Conservation (phyloP, 208 protist species). For the Angomonas deanei region DNA sequence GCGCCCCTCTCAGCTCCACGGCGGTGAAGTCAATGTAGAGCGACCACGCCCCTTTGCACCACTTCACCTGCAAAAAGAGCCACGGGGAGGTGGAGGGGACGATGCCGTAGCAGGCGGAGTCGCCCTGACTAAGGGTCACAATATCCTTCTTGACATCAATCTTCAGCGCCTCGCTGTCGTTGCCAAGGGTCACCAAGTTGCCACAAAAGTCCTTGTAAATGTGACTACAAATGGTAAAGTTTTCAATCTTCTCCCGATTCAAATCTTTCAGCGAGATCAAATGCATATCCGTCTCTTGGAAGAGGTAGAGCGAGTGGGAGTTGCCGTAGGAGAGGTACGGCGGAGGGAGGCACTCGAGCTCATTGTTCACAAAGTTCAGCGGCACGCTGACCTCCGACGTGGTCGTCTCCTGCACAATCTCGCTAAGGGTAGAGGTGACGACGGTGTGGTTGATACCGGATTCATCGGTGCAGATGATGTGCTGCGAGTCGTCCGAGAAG, state of each 20-base stretch:
- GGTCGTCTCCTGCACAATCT: slow-evolving; percentile 25
- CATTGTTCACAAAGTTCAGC: slow-evolving; percentile 22
- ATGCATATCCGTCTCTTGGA: slow-evolving; percentile 10
- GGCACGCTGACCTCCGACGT: slow-evolving; percentile 39
- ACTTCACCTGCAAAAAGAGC: slow-evolving; percentile 60
- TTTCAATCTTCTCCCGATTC: slow-evolving; percentile 29
- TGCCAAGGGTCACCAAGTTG: slow-evolving; percentile 35
- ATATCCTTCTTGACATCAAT: slow-evolving; percentile 30
- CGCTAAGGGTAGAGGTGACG: slow-evolving; percentile 24
- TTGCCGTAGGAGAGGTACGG: slow-evolving; percentile 53
- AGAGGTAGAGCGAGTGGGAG: slow-evolving; percentile 22
- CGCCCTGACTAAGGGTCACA: slow-evolving; percentile 37
- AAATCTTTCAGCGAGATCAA: slow-evolving; percentile 13
- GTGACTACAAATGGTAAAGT: slow-evolving; percentile 56
- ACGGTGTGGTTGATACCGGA: slow-evolving; percentile 51
- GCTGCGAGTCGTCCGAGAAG: slow-evolving; percentile 53
- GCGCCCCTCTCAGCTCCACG: slow-evolving; percentile 50
- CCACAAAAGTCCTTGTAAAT: slow-evolving; percentile 60
- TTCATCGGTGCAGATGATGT: slow-evolving; percentile 48
- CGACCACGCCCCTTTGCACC: slow-evolving; percentile 58
- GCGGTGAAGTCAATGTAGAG: slow-evolving; percentile 49
- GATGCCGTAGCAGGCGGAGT: slow-evolving; percentile 41
- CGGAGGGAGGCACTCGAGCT: slow-evolving; percentile 31
- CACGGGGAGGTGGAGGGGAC: slow-evolving; percentile 39
- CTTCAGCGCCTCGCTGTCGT: slow-evolving; percentile 18